Conservation (phyloP, 2,329 filamentous ascomycete species). For the Epichloe hybrida region DNA sequence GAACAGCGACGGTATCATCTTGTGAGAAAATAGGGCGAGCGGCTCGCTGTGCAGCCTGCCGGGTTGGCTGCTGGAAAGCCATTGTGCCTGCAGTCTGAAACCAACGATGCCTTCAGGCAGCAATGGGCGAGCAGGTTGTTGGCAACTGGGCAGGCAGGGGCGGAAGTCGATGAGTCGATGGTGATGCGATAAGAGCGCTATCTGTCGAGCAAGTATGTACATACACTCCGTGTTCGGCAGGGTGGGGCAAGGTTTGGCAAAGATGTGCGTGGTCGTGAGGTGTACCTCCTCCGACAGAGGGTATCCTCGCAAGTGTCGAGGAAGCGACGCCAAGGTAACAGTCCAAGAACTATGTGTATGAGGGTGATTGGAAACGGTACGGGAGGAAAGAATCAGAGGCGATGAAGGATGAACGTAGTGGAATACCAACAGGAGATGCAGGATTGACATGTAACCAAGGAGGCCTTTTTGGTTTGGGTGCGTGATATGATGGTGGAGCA, state of each 20-base stretch:
- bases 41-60: conserved; percentile 36
- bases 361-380: background rate
- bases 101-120: background rate
- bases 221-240: background rate
- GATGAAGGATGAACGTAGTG: background rate
- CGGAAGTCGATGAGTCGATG: background rate
- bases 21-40: conserved; percentile 28
- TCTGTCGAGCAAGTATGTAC: background rate
- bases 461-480: too few species aligned
- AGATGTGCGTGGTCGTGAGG: background rate
- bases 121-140: too few species aligned
- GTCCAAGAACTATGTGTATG: background rate
- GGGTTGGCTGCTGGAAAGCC: conserved; percentile 48
- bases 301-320: background rate
- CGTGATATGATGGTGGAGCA: background rate
- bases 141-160: background rate
- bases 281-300: background rate
- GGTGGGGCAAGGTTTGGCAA: background rate
- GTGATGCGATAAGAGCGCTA: conserved; percentile 4
- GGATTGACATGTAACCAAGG: background rate
- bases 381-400: background rate
- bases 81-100: conserved; percentile 18
- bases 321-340: background rate
- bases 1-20: conserved; percentile 16
- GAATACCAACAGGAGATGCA: background rate